A percentile compares a stretch with the other conserved stretches of the same genome.
Conservation (phyloP, 768 basidiomycete genomes). For the Lentinula aciculospora region DNA sequence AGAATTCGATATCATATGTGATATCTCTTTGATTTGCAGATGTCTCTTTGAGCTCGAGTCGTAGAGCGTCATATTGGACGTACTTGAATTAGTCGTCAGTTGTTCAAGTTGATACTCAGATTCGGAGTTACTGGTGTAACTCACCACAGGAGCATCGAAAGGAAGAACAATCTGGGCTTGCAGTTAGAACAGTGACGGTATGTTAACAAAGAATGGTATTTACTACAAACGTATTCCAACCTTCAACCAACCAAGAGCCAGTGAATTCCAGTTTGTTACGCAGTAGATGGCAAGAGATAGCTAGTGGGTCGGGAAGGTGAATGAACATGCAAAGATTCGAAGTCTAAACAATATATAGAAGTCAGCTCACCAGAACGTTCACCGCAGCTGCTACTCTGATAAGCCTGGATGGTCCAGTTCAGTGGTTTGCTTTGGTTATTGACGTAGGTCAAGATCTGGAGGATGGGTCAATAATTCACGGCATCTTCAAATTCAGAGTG, state of each 20-base stretch:
- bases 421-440: conserved; percentile 1
- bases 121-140: not conserved
- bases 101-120: not conserved
- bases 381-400: conserved; percentile 21
- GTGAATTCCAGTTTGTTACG: conserved; percentile 17
- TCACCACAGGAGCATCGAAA: conserved; percentile 11
- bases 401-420: conserved; percentile 7
- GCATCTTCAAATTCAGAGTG: not conserved
- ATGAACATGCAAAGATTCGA: not conserved
- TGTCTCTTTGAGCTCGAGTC: not conserved
- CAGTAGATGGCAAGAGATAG: conserved; percentile 19
- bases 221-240: conserved; percentile 17
- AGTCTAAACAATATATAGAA: not conserved
- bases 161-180: conserved; percentile 8
- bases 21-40: not conserved
- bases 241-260: conserved; percentile 15
- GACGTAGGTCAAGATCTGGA: not conserved
- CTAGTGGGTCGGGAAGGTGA: conserved; percentile 5
- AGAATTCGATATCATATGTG: not conserved
- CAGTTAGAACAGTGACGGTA: not conserved
- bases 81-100: not conserved
- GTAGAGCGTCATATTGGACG: conserved; percentile 2
- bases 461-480: not conserved
- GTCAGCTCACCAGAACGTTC: conserved; percentile 16
- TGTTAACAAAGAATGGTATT: not conserved